These are phyloP conservation scores for Piromyces finnis DNA, from an alignment of 192 early-diverging fungal species.

Conservation along the genomic window DNA sequence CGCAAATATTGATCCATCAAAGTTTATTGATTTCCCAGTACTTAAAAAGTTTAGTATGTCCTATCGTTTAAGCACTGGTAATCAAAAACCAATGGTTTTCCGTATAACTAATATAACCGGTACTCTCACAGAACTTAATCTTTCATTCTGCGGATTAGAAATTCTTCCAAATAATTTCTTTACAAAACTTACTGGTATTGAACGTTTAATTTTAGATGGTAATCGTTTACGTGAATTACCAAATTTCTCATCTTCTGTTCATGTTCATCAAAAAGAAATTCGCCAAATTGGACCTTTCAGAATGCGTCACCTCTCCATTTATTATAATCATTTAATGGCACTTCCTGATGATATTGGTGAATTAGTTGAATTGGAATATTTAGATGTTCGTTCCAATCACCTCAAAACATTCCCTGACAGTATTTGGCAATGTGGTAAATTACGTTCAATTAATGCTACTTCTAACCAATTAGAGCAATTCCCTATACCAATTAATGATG, in stretches of 20 bases:
- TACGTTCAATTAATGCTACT: constrained; percentile 53
- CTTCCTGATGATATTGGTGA: constrained; percentile 51
- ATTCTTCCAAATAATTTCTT: constrained; percentile 11
- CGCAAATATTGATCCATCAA: neutral
- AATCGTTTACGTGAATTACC: constrained; percentile 11
- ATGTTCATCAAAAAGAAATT: neutral
- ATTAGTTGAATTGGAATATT: constrained; percentile 30
- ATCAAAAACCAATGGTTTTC: constrained; percentile 4
- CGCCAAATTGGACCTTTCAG: neutral
- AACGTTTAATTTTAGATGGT: constrained; percentile 10
- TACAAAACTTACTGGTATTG: constrained; percentile 7
- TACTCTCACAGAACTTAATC: constrained; percentile 7
- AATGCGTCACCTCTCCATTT: constrained; percentile 6
- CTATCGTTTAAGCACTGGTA: constrained; percentile 2
- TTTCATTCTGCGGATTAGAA: constrained; percentile 12
- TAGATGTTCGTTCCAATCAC: constrained; percentile 66
- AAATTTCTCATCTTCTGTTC: constrained; percentile 1
- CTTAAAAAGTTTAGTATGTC: constrained; percentile 4
- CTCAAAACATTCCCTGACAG: constrained; percentile 49
- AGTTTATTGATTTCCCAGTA: neutral
- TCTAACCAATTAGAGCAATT: constrained; percentile 68
- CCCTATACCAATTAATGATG: constrained; percentile 43
- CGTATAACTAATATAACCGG: constrained; percentile 1
- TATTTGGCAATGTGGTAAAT: constrained; percentile 52
- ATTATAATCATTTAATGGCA: constrained; percentile 40